A percentile compares a stretch with the other conserved stretches of the same genome.
Conservation (phyloP, 148 eudicot species). For the Vaccinium myrtillus region DNA sequence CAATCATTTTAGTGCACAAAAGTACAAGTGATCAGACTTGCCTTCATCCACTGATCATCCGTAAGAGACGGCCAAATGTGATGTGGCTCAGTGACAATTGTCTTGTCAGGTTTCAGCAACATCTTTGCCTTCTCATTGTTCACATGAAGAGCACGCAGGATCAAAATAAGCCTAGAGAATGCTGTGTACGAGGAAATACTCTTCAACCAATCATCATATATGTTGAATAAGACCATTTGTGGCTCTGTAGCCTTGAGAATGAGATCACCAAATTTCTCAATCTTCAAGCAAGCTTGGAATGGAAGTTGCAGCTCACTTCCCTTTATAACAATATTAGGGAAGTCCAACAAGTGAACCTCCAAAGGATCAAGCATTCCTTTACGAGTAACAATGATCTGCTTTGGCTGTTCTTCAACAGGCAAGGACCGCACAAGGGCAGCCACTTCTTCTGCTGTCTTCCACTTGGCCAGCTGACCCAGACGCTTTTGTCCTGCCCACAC, state of each 20-base stretch:
- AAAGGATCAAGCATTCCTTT: slow-evolving; percentile 99
- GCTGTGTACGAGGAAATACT: slow-evolving; percentile 98
- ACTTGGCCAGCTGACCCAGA: slow-evolving; percentile 98
- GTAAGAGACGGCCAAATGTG: slow-evolving; percentile 97
- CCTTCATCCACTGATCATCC: slow-evolving; percentile 99
- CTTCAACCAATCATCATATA: slow-evolving; percentile 99
- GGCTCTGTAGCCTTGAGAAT: slow-evolving; percentile 99
- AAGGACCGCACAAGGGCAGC: slow-evolving; percentile 96
- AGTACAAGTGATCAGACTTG: slow-evolving; percentile 40
- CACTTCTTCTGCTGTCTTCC: slow-evolving; percentile 99
- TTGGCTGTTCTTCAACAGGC: slow-evolving; percentile 99
- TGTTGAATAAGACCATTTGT: slow-evolving; percentile 98
- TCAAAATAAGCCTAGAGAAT: slow-evolving; percentile 91
- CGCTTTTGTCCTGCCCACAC: slow-evolving; percentile 99
- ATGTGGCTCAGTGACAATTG: slow-evolving; percentile 94
- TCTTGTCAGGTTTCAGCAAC: slow-evolving; percentile 96
- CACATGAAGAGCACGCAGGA: slow-evolving; percentile 95
- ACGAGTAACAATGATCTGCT: slow-evolving; percentile 96
- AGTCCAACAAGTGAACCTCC: slow-evolving; percentile 97
- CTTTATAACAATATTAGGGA: slow-evolving; percentile 97
- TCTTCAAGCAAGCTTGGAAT: slow-evolving; percentile 99
- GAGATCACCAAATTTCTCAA: slow-evolving; percentile 98
- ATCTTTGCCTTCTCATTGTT: slow-evolving; percentile 99
- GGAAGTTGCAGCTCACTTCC: slow-evolving; percentile 99
- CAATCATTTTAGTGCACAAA: not conserved